Base-by-base conservation (phyloP, 2,329 filamentous ascomycete species). In the Ceratocystis huliohia region DNA sequence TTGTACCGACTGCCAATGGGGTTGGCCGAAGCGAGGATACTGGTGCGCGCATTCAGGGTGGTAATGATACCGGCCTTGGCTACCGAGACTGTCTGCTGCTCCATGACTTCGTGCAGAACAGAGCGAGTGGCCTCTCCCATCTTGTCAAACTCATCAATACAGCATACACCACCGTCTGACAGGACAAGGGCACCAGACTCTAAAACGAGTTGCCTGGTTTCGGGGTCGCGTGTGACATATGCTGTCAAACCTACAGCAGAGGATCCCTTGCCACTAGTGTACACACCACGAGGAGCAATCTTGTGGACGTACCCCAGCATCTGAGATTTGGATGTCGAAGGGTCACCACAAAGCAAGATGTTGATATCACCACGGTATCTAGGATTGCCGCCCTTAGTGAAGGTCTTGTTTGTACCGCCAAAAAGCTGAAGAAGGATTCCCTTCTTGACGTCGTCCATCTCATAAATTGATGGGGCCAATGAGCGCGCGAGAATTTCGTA, bases 361-460 rank as follows among this genome's bases (percentile, higher is more conserved):
- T 99, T 99, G 79, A 99, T 96, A 75, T 99, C 94, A 69, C 94
- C 94, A 79, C 94, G 85, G 75, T 99, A 99, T 72, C 88, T 92
- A 5, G 94, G 94, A 73, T 89, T 96, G 67, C 92, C 94, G 66
- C 94, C 94, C 76, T 96, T 97, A 68, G 96, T 85, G 75, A 99
- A 99, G 0, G 89, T 90, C 78, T 99, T 99, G 80, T 99, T 99
- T 44, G 94, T 96, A 66, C 94, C 94, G 46, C 94, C 93, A 74
- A 99, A 99, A 50, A 99, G 84, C 73, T 99, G 94, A 3, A 99
- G 85, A 10, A 99, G 80, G 69, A 99, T 96, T 10, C 94, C 94
- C 78, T 99, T 99, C 81, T 99, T 99, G 61, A 97, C 91, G 72
- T 99, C 94, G 71, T 99, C 94, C 86, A 96, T 89, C 76, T 99